A percentile compares a stretch with the other conserved stretches of the same genome.
Evolutionary conservation across 441 rosid species (phyloP).

Genomic region (Theobroma grandiflorum): DNA sequence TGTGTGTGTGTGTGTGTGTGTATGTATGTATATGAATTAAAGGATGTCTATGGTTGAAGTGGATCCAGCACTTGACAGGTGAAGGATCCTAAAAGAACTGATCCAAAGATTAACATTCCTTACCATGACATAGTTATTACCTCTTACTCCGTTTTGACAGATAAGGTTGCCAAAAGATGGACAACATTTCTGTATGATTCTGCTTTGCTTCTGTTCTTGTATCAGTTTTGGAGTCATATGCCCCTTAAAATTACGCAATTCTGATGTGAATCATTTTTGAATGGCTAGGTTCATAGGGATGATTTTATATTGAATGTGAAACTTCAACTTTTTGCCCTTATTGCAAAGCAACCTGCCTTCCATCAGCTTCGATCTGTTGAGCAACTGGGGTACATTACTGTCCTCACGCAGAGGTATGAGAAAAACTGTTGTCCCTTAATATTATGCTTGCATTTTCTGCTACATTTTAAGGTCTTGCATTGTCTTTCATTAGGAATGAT

Average conservation of each 20-base stretch:
- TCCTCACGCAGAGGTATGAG: slow-evolving; percentile 67
- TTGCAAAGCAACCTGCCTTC: slow-evolving; percentile 86
- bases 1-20: neutral
- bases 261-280: slow-evolving; percentile 24
- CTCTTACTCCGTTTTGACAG: neutral
- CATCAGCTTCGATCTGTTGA: slow-evolving; percentile 96
- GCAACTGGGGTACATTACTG: slow-evolving; percentile 89
- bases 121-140: neutral
- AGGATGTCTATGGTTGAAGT: slow-evolving; percentile 10
- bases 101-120: neutral
- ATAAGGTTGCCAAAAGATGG: too few relatives aligned
- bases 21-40: neutral
- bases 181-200: too few relatives aligned
- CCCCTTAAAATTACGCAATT: neutral
- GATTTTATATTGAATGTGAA: slow-evolving; percentile 74
- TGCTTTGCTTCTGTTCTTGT: too few relatives aligned
- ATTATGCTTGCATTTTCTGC: neutral
- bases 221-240: too few relatives aligned
- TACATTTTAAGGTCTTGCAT: slow-evolving; percentile 8
- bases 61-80: neutral
- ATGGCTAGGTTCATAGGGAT: slow-evolving; percentile 67
- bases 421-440: neutral
- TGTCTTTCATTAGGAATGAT: slow-evolving; percentile 51
- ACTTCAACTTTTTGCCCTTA: slow-evolving; percentile 77
- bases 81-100: too few relatives aligned